Evolutionary conservation across 2,329 filamentous ascomycete species (phyloP), one percentile per base, ranked within the genome.

Genomic region (Aspergillus caelatus): DNA sequence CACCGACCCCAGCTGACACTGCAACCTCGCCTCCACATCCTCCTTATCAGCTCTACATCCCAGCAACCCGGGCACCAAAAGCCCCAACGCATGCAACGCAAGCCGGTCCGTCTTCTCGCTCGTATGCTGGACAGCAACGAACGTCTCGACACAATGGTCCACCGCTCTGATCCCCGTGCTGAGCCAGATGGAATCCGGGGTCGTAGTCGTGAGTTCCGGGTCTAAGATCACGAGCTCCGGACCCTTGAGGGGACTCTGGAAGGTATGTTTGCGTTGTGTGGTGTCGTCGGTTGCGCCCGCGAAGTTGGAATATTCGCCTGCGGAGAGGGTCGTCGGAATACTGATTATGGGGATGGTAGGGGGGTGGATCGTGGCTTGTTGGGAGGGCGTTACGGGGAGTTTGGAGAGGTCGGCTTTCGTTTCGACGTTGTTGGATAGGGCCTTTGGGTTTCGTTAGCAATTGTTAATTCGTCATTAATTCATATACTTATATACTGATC

Each of bases 71-170:
- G 80, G 79, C 0, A 85, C 73, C 28, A 86, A 70, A 61, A 71
- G 65, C 2, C 72, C 67, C 39, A 86, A 67, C 0, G 81, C 83
- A 57, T 74, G 70, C 53, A 72, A 68, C 0, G 79, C 80, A 26
- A 75, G 71, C 1, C 72, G 69, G 11, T 83, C 80, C 7, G 74
- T 75, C n/a, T 70, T 70, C 0, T 67, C 48, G 2, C 75, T 79
- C 11, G 70, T 72, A 1, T 70, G 70, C 1, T 71, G 65, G 1
- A 80, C 69, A 1, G 81, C 82, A 65, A 83, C 86, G 5, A 85
- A 71, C 1, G 82, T 83, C 72, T 88, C 86, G 4, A 88, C 81
- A 61, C 85, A 87, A 68, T 88, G 85, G 67, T 88, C 86, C 0
- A 88, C 79, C 0, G 83, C 81, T 10, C 86, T 78, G 9, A 88